Percentiles rank a stretch among this genome's conserved stretches.
Evolutionary conservation across 176 grass and related monocot genomes (phyloP).

Genomic region (Panicum miliaceum): DNA sequence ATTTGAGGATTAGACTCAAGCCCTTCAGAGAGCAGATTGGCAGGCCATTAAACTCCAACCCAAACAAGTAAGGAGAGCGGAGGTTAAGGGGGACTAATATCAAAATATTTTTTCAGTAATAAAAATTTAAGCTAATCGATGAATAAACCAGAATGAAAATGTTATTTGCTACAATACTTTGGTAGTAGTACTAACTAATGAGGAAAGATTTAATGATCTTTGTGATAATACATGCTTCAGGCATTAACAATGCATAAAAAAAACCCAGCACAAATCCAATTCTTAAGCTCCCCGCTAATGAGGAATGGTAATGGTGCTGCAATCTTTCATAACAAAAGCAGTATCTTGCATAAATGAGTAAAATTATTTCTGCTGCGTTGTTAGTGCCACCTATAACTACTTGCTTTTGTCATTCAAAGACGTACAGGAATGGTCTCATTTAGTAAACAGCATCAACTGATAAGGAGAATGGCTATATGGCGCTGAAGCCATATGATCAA

Average conservation of each 20-base stretch:
- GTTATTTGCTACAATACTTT: neutral
- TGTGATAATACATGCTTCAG: neutral
- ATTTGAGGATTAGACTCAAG: neutral
- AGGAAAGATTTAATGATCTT: neutral
- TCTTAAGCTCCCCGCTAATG: neutral
- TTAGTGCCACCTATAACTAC: neutral
- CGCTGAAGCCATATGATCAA: neutral
- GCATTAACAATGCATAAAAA: neutral
- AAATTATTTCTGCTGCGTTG: neutral
- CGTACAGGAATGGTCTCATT: neutral
- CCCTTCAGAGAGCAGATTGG: neutral
- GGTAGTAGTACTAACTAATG: conserved; percentile 32
- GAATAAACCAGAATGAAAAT: neutral
- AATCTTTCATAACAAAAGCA: neutral
- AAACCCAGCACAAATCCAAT: neutral
- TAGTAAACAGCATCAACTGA: neutral
- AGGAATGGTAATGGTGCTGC: neutral
- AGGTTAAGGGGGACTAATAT: neutral
- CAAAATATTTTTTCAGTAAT: neutral
- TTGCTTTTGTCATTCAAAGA: conserved; percentile 16
- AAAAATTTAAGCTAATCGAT: neutral
- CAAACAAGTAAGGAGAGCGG: neutral
- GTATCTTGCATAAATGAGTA: neutral
- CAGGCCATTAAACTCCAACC: neutral
- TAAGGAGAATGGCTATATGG: neutral